These are phyloP conservation scores for Solanum pimpinellifolium DNA, from an alignment of 257 asterid genomes.

Conservation along the genomic window DNA sequence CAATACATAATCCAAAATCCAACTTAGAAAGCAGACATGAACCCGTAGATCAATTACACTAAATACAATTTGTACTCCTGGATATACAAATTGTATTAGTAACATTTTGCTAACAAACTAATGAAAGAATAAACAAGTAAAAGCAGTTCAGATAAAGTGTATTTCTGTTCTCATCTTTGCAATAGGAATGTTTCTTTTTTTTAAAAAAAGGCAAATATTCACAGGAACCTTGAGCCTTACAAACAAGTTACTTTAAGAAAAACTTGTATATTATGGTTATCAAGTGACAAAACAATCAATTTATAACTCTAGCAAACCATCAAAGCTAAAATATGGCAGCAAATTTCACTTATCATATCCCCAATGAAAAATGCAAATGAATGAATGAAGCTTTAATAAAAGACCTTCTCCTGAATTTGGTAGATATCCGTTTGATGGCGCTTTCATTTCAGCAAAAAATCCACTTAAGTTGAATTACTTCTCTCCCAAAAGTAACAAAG, in stretches of 20 bases:
- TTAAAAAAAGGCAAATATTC: background rate
- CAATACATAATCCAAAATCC: background rate
- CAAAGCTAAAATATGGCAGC: background rate
- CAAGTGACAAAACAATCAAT: background rate
- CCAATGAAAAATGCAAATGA: background rate
- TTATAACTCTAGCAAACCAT: background rate
- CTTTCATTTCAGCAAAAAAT: slow-evolving; percentile 47
- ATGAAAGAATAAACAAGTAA: background rate
- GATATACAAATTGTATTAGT: background rate
- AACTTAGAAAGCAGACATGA: background rate
- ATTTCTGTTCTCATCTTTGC: background rate
- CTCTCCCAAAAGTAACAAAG: background rate
- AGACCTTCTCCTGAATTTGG: slow-evolving; percentile 81
- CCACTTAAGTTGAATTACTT: background rate
- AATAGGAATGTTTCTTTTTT: background rate
- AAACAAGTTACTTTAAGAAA: background rate
- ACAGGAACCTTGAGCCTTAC: background rate
- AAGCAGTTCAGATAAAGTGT: background rate
- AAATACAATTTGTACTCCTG: background rate
- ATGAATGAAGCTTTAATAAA: background rate
- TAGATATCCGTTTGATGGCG: slow-evolving; percentile 59
- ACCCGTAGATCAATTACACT: background rate
- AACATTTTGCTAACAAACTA: background rate
- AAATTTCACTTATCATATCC: background rate
- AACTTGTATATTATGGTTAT: background rate